A percentile compares a stretch with the other conserved stretches of the same genome.
Evolutionary conservation across 768 basidiomycete genomes (phyloP).

Genomic region (Leccinum boreale): DNA sequence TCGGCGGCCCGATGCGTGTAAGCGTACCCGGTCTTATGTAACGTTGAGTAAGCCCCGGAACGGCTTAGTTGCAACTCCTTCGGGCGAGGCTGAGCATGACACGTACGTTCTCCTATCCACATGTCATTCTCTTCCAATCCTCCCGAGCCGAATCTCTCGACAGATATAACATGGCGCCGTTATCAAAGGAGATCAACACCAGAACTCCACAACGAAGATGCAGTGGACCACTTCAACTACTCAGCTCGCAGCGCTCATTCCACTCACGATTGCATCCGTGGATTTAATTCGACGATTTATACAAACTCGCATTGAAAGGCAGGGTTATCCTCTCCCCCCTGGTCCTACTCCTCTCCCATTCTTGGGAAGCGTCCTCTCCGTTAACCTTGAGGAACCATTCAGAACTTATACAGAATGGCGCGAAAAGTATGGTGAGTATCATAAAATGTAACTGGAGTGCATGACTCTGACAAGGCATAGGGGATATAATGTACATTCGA

Average conservation of each 20-base stretch:
- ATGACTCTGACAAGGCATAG: slow-evolving; percentile 18
- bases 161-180: slow-evolving; percentile 5
- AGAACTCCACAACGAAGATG: slow-evolving; percentile 2
- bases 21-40: no score
- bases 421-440: slow-evolving; percentile 14
- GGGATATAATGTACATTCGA: slow-evolving; percentile 46
- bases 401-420: slow-evolving; percentile 18
- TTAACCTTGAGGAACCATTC: slow-evolving; percentile 13
- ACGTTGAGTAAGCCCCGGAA: no score
- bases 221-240: slow-evolving; percentile 4
- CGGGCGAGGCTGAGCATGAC: neutral
- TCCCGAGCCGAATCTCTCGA: neutral
- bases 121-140: neutral
- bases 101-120: neutral
- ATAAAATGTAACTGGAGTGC: neutral
- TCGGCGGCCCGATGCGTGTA: no score
- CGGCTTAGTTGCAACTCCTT: no score
- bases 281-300: slow-evolving; percentile 2
- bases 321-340: slow-evolving; percentile 17
- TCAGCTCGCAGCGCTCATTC: slow-evolving; percentile 3
- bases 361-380: slow-evolving; percentile 17
- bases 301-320: slow-evolving; percentile 6
- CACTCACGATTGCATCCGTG: neutral
- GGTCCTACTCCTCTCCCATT: slow-evolving; percentile 20
- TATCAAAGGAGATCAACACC: neutral